These are phyloP conservation scores for Pseudogymnoascus sp. DNA, from an alignment of 2,329 filamentous ascomycete genomes.

Conservation along the genomic window DNA sequence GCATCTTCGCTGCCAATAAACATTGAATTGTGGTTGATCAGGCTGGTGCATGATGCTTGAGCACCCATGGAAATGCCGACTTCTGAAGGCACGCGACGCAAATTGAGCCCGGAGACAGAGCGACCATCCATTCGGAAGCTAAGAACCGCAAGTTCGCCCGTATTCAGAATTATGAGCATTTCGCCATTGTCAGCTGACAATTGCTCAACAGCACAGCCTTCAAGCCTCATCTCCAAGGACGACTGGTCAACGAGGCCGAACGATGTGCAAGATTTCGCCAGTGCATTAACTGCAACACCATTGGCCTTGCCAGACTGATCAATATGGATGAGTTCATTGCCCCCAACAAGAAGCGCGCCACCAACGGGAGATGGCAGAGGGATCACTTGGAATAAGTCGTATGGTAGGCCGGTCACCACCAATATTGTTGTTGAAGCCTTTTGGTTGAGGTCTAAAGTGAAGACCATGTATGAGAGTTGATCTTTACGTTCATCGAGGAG, in stretches of 20 bases:
- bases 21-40: conserved; percentile 58
- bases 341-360: conserved; percentile 76
- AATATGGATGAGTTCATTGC: conserved; percentile 88
- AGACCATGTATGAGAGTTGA: conserved; percentile 82
- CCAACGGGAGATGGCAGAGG: conserved; percentile 80
- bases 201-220: conserved; percentile 70
- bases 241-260: conserved; percentile 85
- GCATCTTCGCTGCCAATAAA: conserved; percentile 82
- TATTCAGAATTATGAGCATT: conserved; percentile 70
- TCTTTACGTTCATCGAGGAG: conserved; percentile 72
- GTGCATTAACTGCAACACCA: conserved; percentile 85
- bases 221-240: conserved; percentile 68
- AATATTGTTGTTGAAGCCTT: conserved; percentile 87
- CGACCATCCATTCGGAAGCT: conserved; percentile 83
- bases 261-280: conserved; percentile 72
- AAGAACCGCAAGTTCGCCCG: conserved; percentile 67
- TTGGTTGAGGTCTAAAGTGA: conserved; percentile 89
- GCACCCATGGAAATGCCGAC: conserved; percentile 56
- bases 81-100: conserved; percentile 57
- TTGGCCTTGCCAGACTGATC: conserved; percentile 93
- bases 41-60: conserved; percentile 60
- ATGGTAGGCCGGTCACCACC: conserved; percentile 75
- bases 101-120: conserved; percentile 77
- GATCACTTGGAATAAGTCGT: conserved; percentile 76
- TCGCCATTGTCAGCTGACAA: conserved; percentile 73